A percentile compares a stretch with the other conserved stretches of the same genome.
These are phyloP conservation scores for Gossypium arboreum DNA, from an alignment of 345 rosid genomes.

Conservation along the genomic window DNA sequence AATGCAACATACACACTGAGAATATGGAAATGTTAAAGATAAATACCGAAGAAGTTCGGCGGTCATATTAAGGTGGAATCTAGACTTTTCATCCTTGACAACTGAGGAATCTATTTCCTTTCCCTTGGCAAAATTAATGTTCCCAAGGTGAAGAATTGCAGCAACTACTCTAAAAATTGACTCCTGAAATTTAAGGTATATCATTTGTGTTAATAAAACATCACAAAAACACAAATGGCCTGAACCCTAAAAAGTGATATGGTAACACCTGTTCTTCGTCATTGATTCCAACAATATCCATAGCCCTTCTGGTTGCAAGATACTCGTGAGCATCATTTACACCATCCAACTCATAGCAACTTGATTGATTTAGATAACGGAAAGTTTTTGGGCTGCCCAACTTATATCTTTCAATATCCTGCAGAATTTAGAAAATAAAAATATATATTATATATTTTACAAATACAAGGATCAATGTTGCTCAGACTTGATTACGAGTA, in stretches of 20 bases:
- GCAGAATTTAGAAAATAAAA: conserved; percentile 3
- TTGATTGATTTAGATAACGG: conserved; percentile 67
- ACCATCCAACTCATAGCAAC: conserved; percentile 57
- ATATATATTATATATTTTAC: not conserved
- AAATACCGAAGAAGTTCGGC: conserved; percentile 60
- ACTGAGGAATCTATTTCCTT: conserved; percentile 66
- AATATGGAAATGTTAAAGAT: not conserved
- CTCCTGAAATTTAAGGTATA: conserved; percentile 36
- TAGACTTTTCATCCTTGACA: conserved; percentile 63
- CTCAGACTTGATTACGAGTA: not conserved
- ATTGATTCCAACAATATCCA: conserved; percentile 73
- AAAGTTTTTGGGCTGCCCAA: conserved; percentile 62
- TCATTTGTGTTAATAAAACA: not conserved
- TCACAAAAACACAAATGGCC: not conserved
- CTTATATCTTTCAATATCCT: conserved; percentile 66
- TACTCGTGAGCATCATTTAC: conserved; percentile 74
- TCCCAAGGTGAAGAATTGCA: conserved; percentile 74
- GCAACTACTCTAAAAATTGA: conserved; percentile 72
- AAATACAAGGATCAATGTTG: not conserved
- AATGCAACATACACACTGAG: not conserved
- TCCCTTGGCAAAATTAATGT: conserved; percentile 62
- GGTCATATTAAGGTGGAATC: conserved; percentile 54
- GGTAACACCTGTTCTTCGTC: conserved; percentile 53
- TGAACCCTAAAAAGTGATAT: not conserved
- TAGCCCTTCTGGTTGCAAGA: conserved; percentile 69